Evolutionary conservation across 2,329 filamentous ascomycete genomes (phyloP), one percentile per base, ranked within the genome.

Genomic region (Ophiostoma sp.): DNA sequence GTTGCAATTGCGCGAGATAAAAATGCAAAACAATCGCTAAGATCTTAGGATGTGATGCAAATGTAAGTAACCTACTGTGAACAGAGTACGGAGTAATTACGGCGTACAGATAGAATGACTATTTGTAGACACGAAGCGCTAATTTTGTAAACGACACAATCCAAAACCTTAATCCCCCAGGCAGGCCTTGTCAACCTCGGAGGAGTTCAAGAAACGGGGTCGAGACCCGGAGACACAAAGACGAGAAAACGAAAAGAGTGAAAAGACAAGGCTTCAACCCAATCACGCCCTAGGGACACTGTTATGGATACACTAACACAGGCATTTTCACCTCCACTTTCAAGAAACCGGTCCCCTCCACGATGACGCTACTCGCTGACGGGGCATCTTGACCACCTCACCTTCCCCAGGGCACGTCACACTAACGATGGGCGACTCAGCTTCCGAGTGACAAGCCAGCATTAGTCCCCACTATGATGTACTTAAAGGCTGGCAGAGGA

Each of bases 381-480:
- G 61, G n/a, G 19, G 5, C 28, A 61, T 17, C 17, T 63, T 25
- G 8, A n/a, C n/a, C n/a, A n/a, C n/a, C n/a, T n/a, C n/a, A n/a
- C n/a, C n/a, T n/a, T n/a, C n/a, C n/a, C 36, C 42, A 19, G 11
- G 39, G 22, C 36, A 66, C 36, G 69, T 70, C 69, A 48, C 69
- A 70, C 69, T 55, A 55, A 39, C 12, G n/a, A 31, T 69, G 68
- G 48, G n/a, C 52, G n/a, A 69, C 19, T 39, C 19, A 22, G 8
- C 17, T 69, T 57, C 68, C 68, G 68, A 69, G 45, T 39, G 25
- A 42, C 25, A 52, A 52, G 42, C 28, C 15, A 66, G 36, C 36
- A 25, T 45, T 17, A 9, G 28, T 59, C 25, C 15, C 55, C 55
- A 59, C 55, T 25, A 48, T 48, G 42, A 48, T 48, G 42, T 15